A percentile compares a stretch with the other conserved stretches of the same genome.
Evolutionary conservation across 345 rosid species (phyloP).

Genomic region (Raphanus raphanistrum): DNA sequence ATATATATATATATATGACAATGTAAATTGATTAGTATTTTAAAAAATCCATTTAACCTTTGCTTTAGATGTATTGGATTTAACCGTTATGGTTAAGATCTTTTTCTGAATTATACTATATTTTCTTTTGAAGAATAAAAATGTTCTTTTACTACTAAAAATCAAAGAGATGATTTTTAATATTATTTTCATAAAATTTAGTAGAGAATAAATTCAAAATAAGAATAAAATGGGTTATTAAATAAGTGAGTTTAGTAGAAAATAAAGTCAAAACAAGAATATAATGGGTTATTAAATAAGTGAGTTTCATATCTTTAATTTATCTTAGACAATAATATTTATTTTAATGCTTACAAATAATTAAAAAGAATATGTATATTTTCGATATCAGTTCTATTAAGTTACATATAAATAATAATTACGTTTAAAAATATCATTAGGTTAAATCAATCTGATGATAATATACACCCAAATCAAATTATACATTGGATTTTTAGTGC

Average conservation of each 20-base stretch:
- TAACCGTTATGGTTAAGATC: background rate
- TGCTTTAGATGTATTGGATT: background rate
- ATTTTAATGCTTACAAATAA: too few relatives aligned
- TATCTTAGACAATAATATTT: too few relatives aligned
- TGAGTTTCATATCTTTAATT: background rate
- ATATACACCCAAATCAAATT: background rate
- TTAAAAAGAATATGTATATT: too few relatives aligned
- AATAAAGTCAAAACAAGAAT: too few relatives aligned
- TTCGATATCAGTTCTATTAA: background rate
- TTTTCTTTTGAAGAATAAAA: background rate
- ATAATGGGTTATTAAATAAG: too few relatives aligned
- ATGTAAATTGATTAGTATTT: background rate
- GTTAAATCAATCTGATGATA: background rate
- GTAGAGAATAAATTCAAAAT: too few relatives aligned
- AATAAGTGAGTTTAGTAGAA: too few relatives aligned
- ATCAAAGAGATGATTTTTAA: too few relatives aligned
- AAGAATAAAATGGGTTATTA: background rate
- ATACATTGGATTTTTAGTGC: background rate
- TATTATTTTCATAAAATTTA: background rate
- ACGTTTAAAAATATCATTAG: background rate
- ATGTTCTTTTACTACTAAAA: background rate
- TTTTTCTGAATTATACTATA: background rate
- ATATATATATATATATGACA: background rate
- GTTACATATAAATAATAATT: background rate
- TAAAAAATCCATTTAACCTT: too few relatives aligned